Conservation (phyloP, 108 stramenopile species). For the Fistulifera pelliculosa region DNA sequence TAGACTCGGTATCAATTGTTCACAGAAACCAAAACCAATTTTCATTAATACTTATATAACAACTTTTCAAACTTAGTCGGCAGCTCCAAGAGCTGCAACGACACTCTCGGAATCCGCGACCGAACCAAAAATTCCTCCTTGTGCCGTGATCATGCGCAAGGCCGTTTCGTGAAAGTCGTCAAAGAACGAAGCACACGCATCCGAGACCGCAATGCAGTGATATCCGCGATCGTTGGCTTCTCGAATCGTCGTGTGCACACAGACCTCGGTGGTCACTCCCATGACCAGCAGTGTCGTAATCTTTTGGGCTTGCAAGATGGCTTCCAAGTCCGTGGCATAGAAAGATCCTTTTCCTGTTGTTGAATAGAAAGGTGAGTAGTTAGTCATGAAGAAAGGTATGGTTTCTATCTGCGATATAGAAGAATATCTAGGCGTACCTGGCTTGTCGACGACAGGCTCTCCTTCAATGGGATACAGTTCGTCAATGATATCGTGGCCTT, state of each 20-base stretch:
- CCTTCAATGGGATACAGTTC: constrained; percentile 34
- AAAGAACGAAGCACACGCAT: constrained; percentile 64
- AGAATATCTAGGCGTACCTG: constrained; percentile 4
- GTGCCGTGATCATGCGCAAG: constrained; percentile 52
- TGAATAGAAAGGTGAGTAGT: too few species aligned
- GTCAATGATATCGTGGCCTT: constrained; percentile 51
- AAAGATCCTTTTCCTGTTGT: constrained; percentile 62
- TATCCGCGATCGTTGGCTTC: constrained; percentile 70
- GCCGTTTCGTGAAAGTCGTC: constrained; percentile 51
- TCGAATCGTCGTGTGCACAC: constrained; percentile 67
- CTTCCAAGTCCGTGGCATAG: constrained; percentile 59
- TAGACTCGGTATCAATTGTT: too few species aligned
- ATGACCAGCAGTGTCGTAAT: constrained; percentile 49
- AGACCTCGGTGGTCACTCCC: constrained; percentile 75
- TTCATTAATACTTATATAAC: too few species aligned
- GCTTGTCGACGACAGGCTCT: constrained; percentile 59
- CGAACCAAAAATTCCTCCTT: constrained; percentile 58
- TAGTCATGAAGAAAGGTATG: too few species aligned
- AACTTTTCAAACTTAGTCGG: too few species aligned
- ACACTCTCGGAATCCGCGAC: constrained; percentile 31
- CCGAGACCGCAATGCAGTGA: constrained; percentile 45
- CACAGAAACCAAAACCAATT: too few species aligned
- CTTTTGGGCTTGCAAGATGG: constrained; percentile 22
- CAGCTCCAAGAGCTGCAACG: not conserved
- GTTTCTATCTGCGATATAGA: too few species aligned